Base-by-base conservation (phyloP, 805 yeast species). In the Ogataea trehaloabstinens region DNA sequence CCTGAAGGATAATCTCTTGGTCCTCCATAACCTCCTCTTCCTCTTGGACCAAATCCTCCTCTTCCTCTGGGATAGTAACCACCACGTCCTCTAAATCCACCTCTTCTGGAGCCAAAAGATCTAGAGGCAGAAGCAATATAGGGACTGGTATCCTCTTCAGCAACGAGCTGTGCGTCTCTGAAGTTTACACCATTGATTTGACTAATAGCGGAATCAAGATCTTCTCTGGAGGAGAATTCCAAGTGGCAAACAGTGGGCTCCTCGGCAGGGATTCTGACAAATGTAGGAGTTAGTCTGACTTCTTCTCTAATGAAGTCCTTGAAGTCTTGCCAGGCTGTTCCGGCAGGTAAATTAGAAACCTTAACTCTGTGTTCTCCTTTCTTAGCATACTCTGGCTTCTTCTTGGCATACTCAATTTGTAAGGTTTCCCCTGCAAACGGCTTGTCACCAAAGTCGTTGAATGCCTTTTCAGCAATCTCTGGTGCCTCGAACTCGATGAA, bases 281-380 rank as follows among this genome's bases (percentile, higher is more conserved):
- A 84, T 24, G 82, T 76, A 41, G 88, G 85, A 42, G 78, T 75
- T 48, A 73, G 62, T 46, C 74, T 68, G 40, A 76, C 78, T 64
- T 78, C 83, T 45, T 84, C 89, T 61, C 95, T 76, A 49, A 88
- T 89, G 60, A 86, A 80, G 69, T 91, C 98, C 71, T 89, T 85
- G 59, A 85, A 74, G 56, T 84, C 91, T 72, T 85, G 93, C 95
- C 95, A 85, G 36, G 87, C 80, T 41, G 85, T 73, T 46, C 81
- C 80, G 52, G 81, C 84, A 52, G 90, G 90, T 55, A 85, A 70
- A 64, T 78, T 78, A 51, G 76, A 64, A 24, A 85, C 76, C 58
- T 80, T 75, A 44, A 82, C 79, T 71, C 93, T 78, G 68, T 68
- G 78, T 65, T 84, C 81, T 56, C 87, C 87, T 61, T 82, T 80